A percentile compares a stretch with the other conserved stretches of the same genome.
Evolutionary conservation across 257 asterid genomes (phyloP).

Genomic region (Oldenlandia corymbosa): DNA sequence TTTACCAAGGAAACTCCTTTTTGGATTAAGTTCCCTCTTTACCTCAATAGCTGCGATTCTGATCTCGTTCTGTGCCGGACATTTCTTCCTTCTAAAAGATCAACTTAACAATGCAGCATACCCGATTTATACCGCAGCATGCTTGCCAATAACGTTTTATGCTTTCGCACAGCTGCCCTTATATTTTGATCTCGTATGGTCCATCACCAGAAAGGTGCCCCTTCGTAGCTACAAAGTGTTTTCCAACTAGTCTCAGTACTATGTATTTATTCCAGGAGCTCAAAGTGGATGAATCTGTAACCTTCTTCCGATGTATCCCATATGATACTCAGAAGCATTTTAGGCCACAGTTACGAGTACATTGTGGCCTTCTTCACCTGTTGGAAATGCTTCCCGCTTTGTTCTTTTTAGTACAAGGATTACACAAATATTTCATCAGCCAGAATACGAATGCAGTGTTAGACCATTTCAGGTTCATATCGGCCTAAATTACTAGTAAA

Average conservation of each 20-base stretch:
- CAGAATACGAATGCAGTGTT: too few species aligned
- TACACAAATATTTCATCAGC: too few species aligned
- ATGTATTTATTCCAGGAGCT: not conserved
- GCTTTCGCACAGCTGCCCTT: slow-evolving; percentile 45
- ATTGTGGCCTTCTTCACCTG: too few species aligned
- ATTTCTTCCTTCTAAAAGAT: slow-evolving; percentile 39
- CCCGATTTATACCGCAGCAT: slow-evolving; percentile 40
- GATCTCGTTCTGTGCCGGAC: slow-evolving; percentile 55
- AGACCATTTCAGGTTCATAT: too few species aligned
- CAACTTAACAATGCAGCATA: slow-evolving; percentile 23
- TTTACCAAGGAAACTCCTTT: slow-evolving; percentile 45
- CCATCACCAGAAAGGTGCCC: slow-evolving; percentile 32
- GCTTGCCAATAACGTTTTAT: slow-evolving; percentile 39
- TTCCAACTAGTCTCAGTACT: not conserved
- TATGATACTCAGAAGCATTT: not conserved
- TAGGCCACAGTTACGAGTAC: too few species aligned
- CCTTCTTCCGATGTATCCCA: not conserved
- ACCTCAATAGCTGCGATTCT: slow-evolving; percentile 51
- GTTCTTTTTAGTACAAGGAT: too few species aligned
- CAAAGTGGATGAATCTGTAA: not conserved
- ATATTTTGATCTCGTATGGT: slow-evolving; percentile 51
- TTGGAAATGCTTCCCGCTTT: too few species aligned
- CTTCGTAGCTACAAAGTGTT: slow-evolving; percentile 35
- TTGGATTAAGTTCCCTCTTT: slow-evolving; percentile 43
- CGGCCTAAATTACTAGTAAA: too few species aligned